Evolutionary conservation across 2,329 filamentous ascomycete species (phyloP).

Genomic region (Fusarium drepaniforme): DNA sequence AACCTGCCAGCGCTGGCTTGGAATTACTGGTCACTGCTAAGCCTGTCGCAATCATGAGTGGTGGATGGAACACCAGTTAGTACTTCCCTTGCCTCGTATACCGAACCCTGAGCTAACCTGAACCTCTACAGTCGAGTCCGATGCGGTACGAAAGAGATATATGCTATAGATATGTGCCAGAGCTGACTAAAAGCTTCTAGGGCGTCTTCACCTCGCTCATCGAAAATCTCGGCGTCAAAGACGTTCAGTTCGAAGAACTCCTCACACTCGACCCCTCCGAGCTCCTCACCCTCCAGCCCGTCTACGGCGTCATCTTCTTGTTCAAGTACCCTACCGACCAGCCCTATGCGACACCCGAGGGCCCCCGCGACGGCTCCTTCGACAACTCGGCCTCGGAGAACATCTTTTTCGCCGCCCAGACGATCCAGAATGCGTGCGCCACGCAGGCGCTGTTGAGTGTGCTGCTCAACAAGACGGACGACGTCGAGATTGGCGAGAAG

Average conservation of each 20-base stretch:
- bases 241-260: conserved; percentile 97
- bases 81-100: conserved; percentile 19
- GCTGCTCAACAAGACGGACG: conserved; percentile 82
- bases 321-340: conserved; percentile 92
- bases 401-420: conserved; percentile 96
- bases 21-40: background rate
- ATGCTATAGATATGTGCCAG: background rate
- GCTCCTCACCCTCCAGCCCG: conserved; percentile 77
- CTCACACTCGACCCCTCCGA: conserved; percentile 85
- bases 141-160: conserved; percentile 82
- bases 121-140: conserved; percentile 78
- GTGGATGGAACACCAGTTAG: conserved; percentile 93
- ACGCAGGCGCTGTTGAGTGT: conserved; percentile 95
- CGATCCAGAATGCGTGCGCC: conserved; percentile 98
- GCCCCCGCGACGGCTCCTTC: conserved; percentile 84
- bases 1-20: background rate
- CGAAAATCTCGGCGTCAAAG: conserved; percentile 88
- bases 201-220: conserved; percentile 98
- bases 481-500: conserved; percentile 78
- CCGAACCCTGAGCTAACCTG: conserved; percentile 19
- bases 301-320: conserved; percentile 98
- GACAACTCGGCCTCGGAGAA: conserved; percentile 80
- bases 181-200: conserved; percentile 53
- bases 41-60: conserved; percentile 67
- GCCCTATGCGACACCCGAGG: conserved; percentile 68